Conservation (phyloP, 2,329 filamentous ascomycete species). For the Phyllosticta capitalensis region DNA sequence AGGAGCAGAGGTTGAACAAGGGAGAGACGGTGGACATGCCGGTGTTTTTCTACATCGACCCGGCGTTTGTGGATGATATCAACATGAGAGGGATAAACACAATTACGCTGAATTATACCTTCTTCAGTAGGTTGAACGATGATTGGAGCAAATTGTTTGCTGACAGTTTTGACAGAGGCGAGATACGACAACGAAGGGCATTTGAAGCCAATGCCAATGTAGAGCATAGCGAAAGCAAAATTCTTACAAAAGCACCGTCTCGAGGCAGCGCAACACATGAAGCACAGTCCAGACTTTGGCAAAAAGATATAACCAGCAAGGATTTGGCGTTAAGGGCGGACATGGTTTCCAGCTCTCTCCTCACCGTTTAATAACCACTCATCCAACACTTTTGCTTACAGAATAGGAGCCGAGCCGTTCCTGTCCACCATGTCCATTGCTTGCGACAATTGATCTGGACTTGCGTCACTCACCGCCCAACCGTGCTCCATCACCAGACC, state of each 20-base stretch:
- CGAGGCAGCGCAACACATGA: not conserved
- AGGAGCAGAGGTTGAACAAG: slow-evolving; percentile 84
- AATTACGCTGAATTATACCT: slow-evolving; percentile 92
- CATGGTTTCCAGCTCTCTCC: not conserved
- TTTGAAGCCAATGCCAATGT: slow-evolving; percentile 43
- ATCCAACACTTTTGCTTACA: not conserved
- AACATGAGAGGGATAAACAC: slow-evolving; percentile 93
- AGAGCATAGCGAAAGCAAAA: not conserved
- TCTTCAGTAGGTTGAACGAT: slow-evolving; percentile 67
- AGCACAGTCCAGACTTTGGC: not conserved
- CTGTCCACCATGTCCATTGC: not conserved
- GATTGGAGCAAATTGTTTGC: slow-evolving; percentile 1
- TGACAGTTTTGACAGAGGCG: slow-evolving; percentile 48
- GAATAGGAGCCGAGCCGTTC: not conserved
- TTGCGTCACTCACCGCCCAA: not conserved
- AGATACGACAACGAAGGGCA: slow-evolving; percentile 70
- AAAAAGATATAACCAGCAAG: not conserved
- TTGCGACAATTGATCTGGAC: not conserved
- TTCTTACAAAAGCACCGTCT: not conserved
- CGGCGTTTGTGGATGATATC: slow-evolving; percentile 82
- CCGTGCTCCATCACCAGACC: no score
- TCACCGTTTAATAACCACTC: not conserved
- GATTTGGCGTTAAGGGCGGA: not conserved
- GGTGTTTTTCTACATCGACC: slow-evolving; percentile 98
- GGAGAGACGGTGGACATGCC: slow-evolving; percentile 99